Evolutionary conservation across 805 yeast species (phyloP).

Genomic region (Candida ulmi): DNA sequence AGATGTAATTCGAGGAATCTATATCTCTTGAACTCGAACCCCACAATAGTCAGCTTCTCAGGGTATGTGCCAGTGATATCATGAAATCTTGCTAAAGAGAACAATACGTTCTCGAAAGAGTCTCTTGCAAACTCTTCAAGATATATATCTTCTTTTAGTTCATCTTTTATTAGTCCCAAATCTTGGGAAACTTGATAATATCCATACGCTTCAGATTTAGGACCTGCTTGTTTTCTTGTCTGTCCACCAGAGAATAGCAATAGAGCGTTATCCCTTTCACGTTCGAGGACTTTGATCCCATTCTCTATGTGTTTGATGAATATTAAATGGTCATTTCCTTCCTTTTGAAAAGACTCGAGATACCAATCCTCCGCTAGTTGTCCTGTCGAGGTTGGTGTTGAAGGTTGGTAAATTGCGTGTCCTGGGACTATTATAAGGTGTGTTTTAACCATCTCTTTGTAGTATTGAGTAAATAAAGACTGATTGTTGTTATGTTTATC

Average conservation of each 20-base stretch:
- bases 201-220: conserved; percentile 55
- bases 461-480: no score
- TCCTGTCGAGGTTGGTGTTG: conserved; percentile 34
- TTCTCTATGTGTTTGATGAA: conserved; percentile 55
- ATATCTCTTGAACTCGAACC: conserved; percentile 66
- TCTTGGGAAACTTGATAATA: conserved; percentile 42
- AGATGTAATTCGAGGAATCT: conserved; percentile 56
- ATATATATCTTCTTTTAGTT: conserved; percentile 24
- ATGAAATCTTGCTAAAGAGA: conserved; percentile 48
- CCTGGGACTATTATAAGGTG: conserved; percentile 50
- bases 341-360: conserved; percentile 60
- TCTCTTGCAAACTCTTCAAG: conserved; percentile 75
- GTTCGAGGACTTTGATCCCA: conserved; percentile 34
- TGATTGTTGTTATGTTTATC: no score
- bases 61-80: conserved; percentile 48
- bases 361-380: no score
- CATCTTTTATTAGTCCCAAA: conserved; percentile 16
- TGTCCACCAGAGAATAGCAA: conserved; percentile 58
- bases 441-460: background rate
- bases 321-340: conserved; percentile 62
- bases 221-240: conserved; percentile 53
- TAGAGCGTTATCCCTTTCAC: conserved; percentile 31
- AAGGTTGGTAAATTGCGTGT: conserved; percentile 41
- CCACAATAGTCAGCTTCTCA: conserved; percentile 46
- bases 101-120: conserved; percentile 71